These are phyloP conservation scores for Trematosphaeria pertusa DNA, from an alignment of 2,329 filamentous ascomycete species.

Conservation along the genomic window DNA sequence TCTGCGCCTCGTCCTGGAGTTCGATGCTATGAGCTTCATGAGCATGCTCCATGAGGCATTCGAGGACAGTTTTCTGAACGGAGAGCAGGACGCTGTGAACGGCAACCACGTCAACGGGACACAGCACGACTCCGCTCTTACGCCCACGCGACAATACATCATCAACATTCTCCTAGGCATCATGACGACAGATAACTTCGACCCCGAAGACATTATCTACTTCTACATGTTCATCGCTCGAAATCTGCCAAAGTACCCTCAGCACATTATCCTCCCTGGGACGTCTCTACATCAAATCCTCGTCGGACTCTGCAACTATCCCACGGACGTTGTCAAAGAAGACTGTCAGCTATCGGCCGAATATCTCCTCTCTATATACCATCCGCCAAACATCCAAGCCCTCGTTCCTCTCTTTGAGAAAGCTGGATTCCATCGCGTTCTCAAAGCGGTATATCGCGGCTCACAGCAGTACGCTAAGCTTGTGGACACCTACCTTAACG, in stretches of 20 bases:
- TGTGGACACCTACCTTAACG: slow-evolving; percentile 83
- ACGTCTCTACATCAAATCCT: slow-evolving; percentile 84
- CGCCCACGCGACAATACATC: slow-evolving; percentile 86
- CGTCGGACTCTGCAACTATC: slow-evolving; percentile 82
- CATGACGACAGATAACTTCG: slow-evolving; percentile 80
- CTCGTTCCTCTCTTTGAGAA: slow-evolving; percentile 79
- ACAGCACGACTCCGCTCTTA: slow-evolving; percentile 37
- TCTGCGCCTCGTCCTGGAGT: slow-evolving; percentile 81
- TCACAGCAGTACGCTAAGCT: slow-evolving; percentile 83
- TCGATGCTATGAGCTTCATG: slow-evolving; percentile 90
- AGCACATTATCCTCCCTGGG: slow-evolving; percentile 90
- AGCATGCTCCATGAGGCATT: slow-evolving; percentile 97
- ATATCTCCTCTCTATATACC: slow-evolving; percentile 91
- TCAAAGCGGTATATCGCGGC: slow-evolving; percentile 84
- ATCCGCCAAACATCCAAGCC: slow-evolving; percentile 78
- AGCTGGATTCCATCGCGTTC: slow-evolving; percentile 86
- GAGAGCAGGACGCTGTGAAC: slow-evolving; percentile 69
- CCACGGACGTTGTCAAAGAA: slow-evolving; percentile 79
- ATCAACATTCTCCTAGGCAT: slow-evolving; percentile 89
- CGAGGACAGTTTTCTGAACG: slow-evolving; percentile 92
- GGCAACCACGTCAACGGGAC: slow-evolving; percentile 61
- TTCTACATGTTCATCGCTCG: slow-evolving; percentile 98
- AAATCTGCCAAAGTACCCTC: slow-evolving; percentile 94
- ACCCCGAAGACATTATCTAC: slow-evolving; percentile 84
- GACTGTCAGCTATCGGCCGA: slow-evolving; percentile 97